Evolutionary conservation across 148 eudicot species (phyloP).

Genomic region (Heliamphora exappendiculata): DNA sequence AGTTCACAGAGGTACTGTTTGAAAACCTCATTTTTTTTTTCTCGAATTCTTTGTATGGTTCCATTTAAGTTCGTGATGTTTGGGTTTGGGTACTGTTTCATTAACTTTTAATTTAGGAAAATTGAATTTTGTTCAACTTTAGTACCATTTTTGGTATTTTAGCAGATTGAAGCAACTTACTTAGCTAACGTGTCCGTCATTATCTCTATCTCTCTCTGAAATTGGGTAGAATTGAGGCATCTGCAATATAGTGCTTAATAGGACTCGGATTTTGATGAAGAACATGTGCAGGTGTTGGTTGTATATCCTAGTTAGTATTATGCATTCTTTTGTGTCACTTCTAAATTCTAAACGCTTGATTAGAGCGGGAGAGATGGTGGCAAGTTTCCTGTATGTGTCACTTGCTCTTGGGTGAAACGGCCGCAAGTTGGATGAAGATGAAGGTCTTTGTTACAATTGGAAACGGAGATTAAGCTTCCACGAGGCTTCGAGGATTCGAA

Average conservation of each 20-base stretch:
- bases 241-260: background rate
- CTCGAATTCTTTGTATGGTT: background rate
- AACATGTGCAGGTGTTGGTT: background rate
- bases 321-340: background rate
- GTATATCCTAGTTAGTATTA: background rate
- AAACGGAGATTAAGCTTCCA: background rate
- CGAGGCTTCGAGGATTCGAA: background rate
- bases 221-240: background rate
- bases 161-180: background rate
- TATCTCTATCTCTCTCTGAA: background rate
- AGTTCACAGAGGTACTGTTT: constrained; percentile 53
- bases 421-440: background rate
- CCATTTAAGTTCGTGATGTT: background rate
- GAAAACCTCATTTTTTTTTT: background rate
- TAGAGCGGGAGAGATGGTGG: background rate
- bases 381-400: background rate
- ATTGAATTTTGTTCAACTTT: background rate
- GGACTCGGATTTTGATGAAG: background rate
- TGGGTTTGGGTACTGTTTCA: background rate
- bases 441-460: background rate
- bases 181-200: background rate
- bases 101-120: background rate
- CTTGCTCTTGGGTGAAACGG: background rate
- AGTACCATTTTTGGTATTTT: background rate
- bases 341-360: background rate